phyloP scores from a whole-genome alignment of 257 asterid species.

The Voacanga thouarsii region DNA sequence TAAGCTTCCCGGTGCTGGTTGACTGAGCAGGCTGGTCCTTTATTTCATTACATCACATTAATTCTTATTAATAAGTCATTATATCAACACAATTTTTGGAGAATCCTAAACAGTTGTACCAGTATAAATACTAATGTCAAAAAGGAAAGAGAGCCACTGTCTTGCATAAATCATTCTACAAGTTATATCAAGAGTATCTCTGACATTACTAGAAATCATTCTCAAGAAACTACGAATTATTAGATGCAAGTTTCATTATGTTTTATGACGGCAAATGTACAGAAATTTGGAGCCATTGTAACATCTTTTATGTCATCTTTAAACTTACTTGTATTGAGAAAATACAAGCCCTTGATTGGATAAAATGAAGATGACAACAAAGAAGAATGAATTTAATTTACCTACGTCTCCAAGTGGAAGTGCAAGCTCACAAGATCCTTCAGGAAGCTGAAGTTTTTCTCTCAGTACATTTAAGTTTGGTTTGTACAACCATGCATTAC shows the following conservation, averaged over 20 bases:
- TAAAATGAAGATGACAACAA: background rate
- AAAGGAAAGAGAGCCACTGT: background rate
- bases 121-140: background rate
- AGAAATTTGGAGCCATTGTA: background rate
- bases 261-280: background rate
- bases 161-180: background rate
- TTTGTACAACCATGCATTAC: constrained; percentile 54
- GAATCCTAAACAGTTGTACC: background rate
- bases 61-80: background rate
- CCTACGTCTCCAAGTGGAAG: constrained; percentile 62
- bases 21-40: constrained; percentile 35
- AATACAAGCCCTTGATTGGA: background rate
- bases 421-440: constrained; percentile 83
- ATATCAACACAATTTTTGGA: background rate
- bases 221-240: background rate
- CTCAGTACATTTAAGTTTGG: constrained; percentile 42
- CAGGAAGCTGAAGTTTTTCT: constrained; percentile 60
- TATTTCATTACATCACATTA: constrained; percentile 6
- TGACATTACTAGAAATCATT: background rate
- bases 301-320: background rate
- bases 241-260: background rate
- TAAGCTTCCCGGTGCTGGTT: constrained; percentile 63
- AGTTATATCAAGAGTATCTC: background rate
- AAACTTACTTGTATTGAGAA: background rate
- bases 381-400: constrained; percentile 11